These are phyloP conservation scores for Ziziphus jujuba DNA, from an alignment of 306 rosid species.

Conservation along the genomic window DNA sequence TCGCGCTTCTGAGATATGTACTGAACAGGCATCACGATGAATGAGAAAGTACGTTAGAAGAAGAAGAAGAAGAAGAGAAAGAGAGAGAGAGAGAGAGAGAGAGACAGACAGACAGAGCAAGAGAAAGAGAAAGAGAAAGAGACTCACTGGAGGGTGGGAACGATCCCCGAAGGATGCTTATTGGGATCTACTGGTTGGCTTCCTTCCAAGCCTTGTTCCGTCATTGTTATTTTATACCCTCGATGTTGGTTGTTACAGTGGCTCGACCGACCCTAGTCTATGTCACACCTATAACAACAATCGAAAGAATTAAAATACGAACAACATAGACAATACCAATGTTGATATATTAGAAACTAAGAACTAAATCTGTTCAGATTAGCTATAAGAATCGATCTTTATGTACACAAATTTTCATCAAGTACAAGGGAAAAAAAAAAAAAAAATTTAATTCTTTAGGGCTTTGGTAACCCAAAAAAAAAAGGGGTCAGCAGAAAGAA, in stretches of 20 bases:
- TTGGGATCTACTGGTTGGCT: constrained; percentile 80
- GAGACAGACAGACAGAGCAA: too few relatives aligned
- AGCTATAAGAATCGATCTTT: neutral
- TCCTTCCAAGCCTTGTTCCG: constrained; percentile 84
- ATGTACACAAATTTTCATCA: neutral
- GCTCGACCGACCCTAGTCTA: neutral
- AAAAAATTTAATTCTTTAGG: too few relatives aligned
- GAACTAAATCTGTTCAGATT: neutral
- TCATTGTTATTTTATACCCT: constrained; percentile 29
- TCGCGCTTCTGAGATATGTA: too few relatives aligned
- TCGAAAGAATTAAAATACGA: neutral
- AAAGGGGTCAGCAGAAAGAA: too few relatives aligned
- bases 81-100: too few relatives aligned
- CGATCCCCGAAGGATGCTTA: constrained; percentile 93
- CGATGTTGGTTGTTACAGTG: neutral
- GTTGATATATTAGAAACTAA: neutral
- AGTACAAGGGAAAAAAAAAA: too few relatives aligned
- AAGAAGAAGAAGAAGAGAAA: too few relatives aligned
- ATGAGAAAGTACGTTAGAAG: neutral
- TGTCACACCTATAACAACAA: neutral
- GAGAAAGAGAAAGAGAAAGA: too few relatives aligned
- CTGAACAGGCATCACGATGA: too few relatives aligned
- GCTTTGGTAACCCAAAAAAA: too few relatives aligned
- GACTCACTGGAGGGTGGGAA: constrained; percentile 97
- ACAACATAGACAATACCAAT: neutral